Base-by-base conservation (phyloP, 1,284 basidiomycete species). In the Wolfiporia cocos region DNA sequence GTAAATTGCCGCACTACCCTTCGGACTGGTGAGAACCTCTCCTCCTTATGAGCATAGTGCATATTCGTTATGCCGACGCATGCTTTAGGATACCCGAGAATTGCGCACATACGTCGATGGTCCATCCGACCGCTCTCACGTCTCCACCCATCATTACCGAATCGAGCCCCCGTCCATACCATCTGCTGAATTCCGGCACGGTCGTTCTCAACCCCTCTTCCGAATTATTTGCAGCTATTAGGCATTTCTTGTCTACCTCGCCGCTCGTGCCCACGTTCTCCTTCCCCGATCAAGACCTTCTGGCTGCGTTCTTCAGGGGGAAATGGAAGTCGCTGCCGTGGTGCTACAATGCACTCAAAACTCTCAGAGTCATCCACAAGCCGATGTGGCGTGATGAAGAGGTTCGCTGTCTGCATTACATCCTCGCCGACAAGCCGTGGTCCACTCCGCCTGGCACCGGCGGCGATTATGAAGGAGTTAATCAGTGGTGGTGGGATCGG, bases 281-380 rank as follows among this genome's bases (percentile, higher is more conserved):
- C 30, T 98, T 98, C 63, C 84, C 92, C 1, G 94, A 98, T 61
- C 94, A 98, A 64, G 94, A 98, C 56, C 74, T 96, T 19, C 76
- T 98, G 23, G 77, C 92, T 1, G 78, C 77, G 24, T 79, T 82
- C 56, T 97, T 94, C 69, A 64, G 70, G 39, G 86, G 83, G 12
- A 84, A 65, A 54, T 89, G 81, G 82, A 75, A 68, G 43, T 79
- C 84, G 9, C 62, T 93, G 23, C 76, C 81, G 0, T 93, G 86
- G 78, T 76, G 78, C 46, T 93, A 92, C 65, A 95, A 95, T 52
- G 90, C 88, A 0, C 71, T 94, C 49, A 90, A 90, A 64, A 87
- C 88, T 15, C 62, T 91, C 48, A 73, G 81, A 37, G 56, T 71
- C 34, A 73, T 84, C 40, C 91, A 95, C 59, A 61, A 70, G 24